A percentile compares a stretch with the other conserved stretches of the same genome.
Conservation (phyloP, 2,329 filamentous ascomycete species). For the Diaporthe sp. region DNA sequence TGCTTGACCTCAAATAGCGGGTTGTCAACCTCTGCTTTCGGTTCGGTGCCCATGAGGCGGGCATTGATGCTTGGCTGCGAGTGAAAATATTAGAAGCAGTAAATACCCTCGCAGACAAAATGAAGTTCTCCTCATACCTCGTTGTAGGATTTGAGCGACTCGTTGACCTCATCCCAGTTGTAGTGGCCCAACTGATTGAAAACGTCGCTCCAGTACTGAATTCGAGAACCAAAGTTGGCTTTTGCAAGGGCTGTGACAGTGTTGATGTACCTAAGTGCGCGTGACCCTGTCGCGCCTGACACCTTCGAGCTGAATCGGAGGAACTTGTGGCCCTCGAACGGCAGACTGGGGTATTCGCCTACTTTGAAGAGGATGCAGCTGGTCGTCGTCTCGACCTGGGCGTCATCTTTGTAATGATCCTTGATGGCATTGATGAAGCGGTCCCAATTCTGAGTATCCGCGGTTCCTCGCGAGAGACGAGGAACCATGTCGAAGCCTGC, state of each 20-base stretch:
- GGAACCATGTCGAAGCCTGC: conserved; percentile 35
- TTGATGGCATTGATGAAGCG: conserved; percentile 2
- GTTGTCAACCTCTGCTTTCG: neutral
- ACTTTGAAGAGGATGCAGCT: conserved; percentile 29
- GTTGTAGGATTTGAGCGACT: conserved; percentile 20
- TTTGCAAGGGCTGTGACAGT: neutral
- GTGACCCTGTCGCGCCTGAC: neutral
- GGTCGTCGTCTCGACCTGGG: conserved; percentile 1
- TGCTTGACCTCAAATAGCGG: conserved; percentile 16
- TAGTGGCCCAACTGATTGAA: neutral
- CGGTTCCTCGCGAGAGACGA: conserved; percentile 13
- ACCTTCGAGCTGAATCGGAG: conserved; percentile 33
- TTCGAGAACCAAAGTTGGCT: neutral
- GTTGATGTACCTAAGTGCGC: neutral
- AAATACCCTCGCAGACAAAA: neutral
- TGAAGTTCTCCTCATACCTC: neutral
- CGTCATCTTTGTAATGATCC: conserved; percentile 15
- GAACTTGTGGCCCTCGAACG: conserved; percentile 27
- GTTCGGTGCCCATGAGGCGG: neutral
- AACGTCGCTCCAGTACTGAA: conserved; percentile 5
- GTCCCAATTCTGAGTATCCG: neutral
- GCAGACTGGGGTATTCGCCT: conserved; percentile 24
- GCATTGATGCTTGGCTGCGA: neutral
- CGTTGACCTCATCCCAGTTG: conserved; percentile 2
- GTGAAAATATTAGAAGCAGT: neutral